Evolutionary conservation across 108 stramenopile genomes (phyloP), one percentile per base, ranked within the genome.

Genomic region (Nannochloropsis gaditana): DNA sequence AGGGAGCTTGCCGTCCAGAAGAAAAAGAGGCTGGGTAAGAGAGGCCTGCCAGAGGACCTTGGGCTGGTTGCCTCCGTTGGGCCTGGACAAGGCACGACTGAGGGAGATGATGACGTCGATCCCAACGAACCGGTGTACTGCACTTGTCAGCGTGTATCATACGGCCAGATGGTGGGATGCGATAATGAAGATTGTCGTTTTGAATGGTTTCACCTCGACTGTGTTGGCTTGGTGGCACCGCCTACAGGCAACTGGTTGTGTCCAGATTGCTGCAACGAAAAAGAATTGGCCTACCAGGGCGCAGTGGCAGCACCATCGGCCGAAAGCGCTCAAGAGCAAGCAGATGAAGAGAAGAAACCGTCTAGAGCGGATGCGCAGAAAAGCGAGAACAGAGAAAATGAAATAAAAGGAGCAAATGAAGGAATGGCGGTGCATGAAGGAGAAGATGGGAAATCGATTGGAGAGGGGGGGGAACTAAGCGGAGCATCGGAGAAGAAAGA

Each of bases 121-220:
- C 79, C 85, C 11, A 83, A 45, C 19, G 86, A 86, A 21, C 86
- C 86, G 9, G 44, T 84, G 80, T 86, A 86, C 50, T 86, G 86
- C 82, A 80, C 73, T 11, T 86, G 86, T 43, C 44, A 43, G 11
- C 45, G 42, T 21, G 83, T 85, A 17, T 85, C 84, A 41, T 85
- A 79, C 31, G 86, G 86, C 83, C 21, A 82, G 21, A 86, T 86
- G 86, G 83, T 86, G 9, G 83, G 45, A 11, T 86, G 86, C 31
- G 86, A 86, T 42, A 86, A 86, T 43, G 21, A 80, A 11, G 83
- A 86, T 15, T 86, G 86, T 43, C 21, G 17, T 9, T 82, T 86
- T 82, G 86, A 86, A 5, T 86, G 86, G 86, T 86, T 83, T 10
- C 86, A 86, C 83, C 83, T 86, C 19, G 86, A 83, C 17, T 86